phyloP scores from a whole-genome alignment of 2,329 filamentous ascomycete genomes.

The Neopestalotiopsis rosae region DNA sequence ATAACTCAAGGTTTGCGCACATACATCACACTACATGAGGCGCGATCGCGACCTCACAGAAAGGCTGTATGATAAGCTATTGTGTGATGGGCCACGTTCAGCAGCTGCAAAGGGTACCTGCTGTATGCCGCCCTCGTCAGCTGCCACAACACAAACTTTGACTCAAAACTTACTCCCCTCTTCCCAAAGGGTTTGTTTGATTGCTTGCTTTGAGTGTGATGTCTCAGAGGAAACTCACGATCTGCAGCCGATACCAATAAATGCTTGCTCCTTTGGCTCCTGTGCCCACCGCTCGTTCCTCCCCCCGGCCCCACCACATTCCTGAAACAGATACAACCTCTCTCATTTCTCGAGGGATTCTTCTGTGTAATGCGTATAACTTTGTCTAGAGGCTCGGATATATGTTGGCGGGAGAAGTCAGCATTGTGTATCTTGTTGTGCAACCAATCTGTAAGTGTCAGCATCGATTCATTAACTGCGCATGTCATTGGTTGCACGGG shows the following conservation, averaged over 20 bases:
- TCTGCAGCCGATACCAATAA: constrained; percentile 1
- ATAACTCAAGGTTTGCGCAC: not conserved
- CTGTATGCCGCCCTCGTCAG: not conserved
- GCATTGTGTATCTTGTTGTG: no score
- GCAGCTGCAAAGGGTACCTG: not conserved
- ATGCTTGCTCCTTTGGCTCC: not conserved
- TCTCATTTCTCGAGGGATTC: not conserved
- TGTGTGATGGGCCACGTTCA: not conserved
- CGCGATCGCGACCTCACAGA: not conserved
- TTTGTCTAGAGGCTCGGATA: not conserved
- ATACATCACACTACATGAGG: not conserved
- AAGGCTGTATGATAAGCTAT: not conserved
- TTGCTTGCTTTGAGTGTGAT: not conserved
- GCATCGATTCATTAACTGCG: not conserved
- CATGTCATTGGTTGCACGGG: not conserved
- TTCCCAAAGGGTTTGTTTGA: not conserved
- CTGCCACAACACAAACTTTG: not conserved
- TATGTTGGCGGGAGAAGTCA: not conserved
- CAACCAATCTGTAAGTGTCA: not conserved
- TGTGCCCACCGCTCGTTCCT: not conserved
- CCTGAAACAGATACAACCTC: not conserved
- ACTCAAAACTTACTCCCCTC: not conserved
- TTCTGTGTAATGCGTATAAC: not conserved
- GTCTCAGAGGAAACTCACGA: constrained; percentile 1
- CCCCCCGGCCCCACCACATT: not conserved